Evolutionary conservation across 1,139 yeast species (phyloP).

Genomic region (Pichia sp.): DNA sequence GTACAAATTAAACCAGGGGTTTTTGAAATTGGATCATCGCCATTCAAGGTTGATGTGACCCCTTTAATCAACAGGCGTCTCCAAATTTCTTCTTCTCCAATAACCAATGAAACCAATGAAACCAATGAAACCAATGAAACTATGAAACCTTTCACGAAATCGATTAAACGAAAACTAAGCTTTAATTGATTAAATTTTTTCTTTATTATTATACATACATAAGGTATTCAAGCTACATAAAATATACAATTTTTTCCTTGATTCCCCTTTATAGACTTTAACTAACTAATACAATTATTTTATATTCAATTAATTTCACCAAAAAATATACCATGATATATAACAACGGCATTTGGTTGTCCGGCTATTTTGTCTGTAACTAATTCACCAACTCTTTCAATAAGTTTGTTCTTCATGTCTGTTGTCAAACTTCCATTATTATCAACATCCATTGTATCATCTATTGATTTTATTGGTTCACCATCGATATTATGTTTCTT

Average conservation of each 20-base stretch:
- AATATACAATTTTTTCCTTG: neutral
- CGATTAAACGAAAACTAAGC: conserved; percentile 19
- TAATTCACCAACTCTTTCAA: conserved; percentile 54
- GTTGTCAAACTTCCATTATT: conserved; percentile 33
- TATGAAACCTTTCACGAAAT: neutral
- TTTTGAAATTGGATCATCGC: conserved; percentile 18
- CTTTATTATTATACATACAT: neutral
- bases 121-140: neutral
- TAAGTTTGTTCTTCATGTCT: conserved; percentile 41
- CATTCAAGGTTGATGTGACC: conserved; percentile 6
- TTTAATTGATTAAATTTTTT: conserved; percentile 13
- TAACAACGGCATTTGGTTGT: conserved; percentile 47
- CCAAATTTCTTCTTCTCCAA: conserved; percentile 4
- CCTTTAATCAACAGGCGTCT: neutral
- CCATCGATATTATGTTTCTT: conserved; percentile 27
- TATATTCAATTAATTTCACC: conserved; percentile 42
- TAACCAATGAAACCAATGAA: neutral
- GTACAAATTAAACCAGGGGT: conserved; percentile 15
- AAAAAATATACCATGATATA: conserved; percentile 68
- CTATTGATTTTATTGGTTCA: conserved; percentile 29
- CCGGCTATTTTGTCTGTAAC: conserved; percentile 46
- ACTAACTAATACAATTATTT: neutral
- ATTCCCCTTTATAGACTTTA: conserved; percentile 11
- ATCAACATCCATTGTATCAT: conserved; percentile 51
- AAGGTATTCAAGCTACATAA: neutral